Evolutionary conservation across 495 filamentous ascomycete species (phyloP).

Genomic region (Daldinia grandis): DNA sequence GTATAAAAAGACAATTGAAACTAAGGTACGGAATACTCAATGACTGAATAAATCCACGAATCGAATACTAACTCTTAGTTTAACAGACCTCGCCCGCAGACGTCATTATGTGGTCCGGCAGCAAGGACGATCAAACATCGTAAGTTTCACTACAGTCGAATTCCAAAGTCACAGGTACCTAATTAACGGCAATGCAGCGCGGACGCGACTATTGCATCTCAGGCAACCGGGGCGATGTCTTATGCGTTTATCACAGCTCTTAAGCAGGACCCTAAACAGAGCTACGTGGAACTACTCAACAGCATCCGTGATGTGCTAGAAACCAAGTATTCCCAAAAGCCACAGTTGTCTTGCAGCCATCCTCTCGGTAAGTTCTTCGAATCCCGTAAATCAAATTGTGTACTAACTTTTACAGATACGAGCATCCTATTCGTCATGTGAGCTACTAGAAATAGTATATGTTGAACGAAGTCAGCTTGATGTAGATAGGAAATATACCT

Average conservation of each 20-base stretch:
- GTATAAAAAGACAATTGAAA: slow-evolving; percentile 80
- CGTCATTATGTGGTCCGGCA: slow-evolving; percentile 97
- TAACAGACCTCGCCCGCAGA: slow-evolving; percentile 84
- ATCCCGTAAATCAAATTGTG: slow-evolving; percentile 18
- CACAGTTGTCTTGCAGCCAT: slow-evolving; percentile 95
- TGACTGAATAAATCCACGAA: not conserved
- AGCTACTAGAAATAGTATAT: slow-evolving; percentile 5
- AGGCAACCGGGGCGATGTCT: slow-evolving; percentile 97
- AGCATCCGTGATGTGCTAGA: slow-evolving; percentile 89
- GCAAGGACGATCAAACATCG: slow-evolving; percentile 95
- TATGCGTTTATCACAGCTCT: slow-evolving; percentile 92
- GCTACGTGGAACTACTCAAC: slow-evolving; percentile 92
- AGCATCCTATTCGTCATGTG: slow-evolving; percentile 60
- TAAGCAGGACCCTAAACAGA: slow-evolving; percentile 94
- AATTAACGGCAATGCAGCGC: slow-evolving; percentile 52
- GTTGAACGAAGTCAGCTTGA: not conserved
- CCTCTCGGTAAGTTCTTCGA: slow-evolving; percentile 75
- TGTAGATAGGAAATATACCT: not conserved
- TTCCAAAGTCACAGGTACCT: not conserved
- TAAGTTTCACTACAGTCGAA: slow-evolving; percentile 53
- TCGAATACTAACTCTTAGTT: not conserved
- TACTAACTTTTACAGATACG: slow-evolving; percentile 49
- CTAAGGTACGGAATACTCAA: slow-evolving; percentile 60
- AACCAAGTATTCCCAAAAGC: slow-evolving; percentile 91
- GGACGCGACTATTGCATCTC: slow-evolving; percentile 70